Conservation (phyloP, 176 grass and related monocot genomes). For the Rhynchospora pubera region DNA sequence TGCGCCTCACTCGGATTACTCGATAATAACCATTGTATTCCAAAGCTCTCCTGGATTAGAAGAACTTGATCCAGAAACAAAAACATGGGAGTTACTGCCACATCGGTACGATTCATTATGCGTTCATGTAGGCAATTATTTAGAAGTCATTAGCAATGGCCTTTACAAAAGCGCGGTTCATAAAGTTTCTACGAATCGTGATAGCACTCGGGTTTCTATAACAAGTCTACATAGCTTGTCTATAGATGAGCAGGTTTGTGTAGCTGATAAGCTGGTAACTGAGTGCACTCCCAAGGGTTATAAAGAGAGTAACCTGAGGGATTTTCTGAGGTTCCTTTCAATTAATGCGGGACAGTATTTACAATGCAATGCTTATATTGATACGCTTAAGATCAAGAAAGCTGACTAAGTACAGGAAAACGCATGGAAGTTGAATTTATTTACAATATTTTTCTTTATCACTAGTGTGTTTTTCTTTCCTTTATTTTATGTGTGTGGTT, state of each 20-base stretch:
- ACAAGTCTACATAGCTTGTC: slow-evolving; percentile 29
- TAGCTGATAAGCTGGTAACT: slow-evolving; percentile 6
- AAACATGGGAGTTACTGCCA: slow-evolving; percentile 15
- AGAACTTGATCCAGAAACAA: slow-evolving; percentile 15
- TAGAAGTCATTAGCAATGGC: slow-evolving; percentile 31
- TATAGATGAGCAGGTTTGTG: slow-evolving; percentile 32
- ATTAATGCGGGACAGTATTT: background rate
- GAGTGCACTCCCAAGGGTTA: slow-evolving; percentile 3
- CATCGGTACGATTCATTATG: background rate
- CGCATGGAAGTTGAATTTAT: background rate
- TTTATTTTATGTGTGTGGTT: background rate
- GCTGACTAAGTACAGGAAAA: background rate
- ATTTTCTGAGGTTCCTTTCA: slow-evolving; percentile 14
- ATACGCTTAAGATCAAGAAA: slow-evolving; percentile 17
- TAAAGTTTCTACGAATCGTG: background rate
- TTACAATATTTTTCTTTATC: background rate
- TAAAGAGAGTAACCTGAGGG: slow-evolving; percentile 19
- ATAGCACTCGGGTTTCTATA: slow-evolving; percentile 21
- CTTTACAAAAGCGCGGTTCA: slow-evolving; percentile 7
- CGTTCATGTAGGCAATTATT: slow-evolving; percentile 27
- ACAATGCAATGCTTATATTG: slow-evolving; percentile 8
- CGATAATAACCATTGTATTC: slow-evolving; percentile 27
- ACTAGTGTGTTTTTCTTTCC: background rate
- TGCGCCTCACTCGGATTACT: slow-evolving; percentile 22
- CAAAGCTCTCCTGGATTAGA: slow-evolving; percentile 18